Evolutionary conservation across 495 filamentous ascomycete species (phyloP), one percentile per base, ranked within the genome.

Genomic region (Parachaetomium inaequale): DNA sequence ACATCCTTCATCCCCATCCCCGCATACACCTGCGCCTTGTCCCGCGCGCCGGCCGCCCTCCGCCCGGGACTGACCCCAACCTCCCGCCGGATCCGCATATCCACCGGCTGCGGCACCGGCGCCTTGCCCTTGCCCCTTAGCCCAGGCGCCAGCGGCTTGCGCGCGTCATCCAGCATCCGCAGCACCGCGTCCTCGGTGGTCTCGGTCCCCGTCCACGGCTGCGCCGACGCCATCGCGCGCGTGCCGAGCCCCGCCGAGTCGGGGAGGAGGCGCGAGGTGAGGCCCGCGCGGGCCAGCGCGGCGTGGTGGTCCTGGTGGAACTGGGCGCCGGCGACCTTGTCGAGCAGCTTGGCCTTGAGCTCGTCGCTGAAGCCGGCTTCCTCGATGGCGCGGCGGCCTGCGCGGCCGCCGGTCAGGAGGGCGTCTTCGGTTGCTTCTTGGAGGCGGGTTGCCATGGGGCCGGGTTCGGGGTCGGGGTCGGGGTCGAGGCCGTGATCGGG

Each of bases 351-450:
- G 63, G 76, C 75, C 69, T 91, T 95, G 62, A 98, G 76, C 61
- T 96, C 92, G 19, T 92, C 89, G 57, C 87, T 88, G 77, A 98
- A 96, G 31, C 90, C 90, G 50, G 90, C 91, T 58, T 95, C 88
- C 67, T 89, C 80, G 15, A 96, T 80, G n/a, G 88, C 89, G 68
- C 87, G 87, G 47, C 77, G 81, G 40, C 90, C 87, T 45, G 87
- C 84, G 62, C 83, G 82, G 25, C 90, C 88, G 19, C 88, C 89
- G 60, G 83, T 84, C 28, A 92, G 77, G 26, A 96, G 76, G 7
- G 81, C 82, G 55, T 94, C 87, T 71, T 96, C 91, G 31, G 89
- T 93, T 71, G 94, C 89, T 70, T 91, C 81, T 45, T 85, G 78
- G 29, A 96, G 79, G 26, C 90, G 84, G 36, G 88, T 79, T 4